Evolutionary conservation across 495 filamentous ascomycete genomes (phyloP), one percentile per base, ranked within the genome.

Genomic region (Cercophora newfieldiana): DNA sequence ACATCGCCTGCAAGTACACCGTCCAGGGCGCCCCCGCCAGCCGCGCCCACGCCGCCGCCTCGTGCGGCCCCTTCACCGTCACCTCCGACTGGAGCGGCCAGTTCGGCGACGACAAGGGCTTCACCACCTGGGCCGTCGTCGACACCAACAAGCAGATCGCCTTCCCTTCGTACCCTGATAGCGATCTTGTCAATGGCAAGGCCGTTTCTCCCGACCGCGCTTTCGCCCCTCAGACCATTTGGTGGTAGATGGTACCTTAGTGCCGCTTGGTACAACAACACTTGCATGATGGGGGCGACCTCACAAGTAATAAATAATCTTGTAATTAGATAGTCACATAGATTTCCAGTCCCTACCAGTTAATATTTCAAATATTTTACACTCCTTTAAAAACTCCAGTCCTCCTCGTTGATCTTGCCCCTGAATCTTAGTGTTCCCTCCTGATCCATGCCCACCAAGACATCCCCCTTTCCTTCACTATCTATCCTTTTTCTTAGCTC

Each of bases 21-120:
- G 80, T 85, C 54, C 74, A 69, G 16, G 78, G 72, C 55, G 51
- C 68, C 7, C 72, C 72, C 26, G 83, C 83, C 59, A 80, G 74
- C 72, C 72, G 73, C 22, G 68, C 78, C 22, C 72, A 75, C 56
- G 80, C 79, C 53, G 76, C 77, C 24, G 64, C 72, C 65, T 68
- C 25, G 33, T 86, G 83, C 72, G 84, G 82, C 30, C 71, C 68
- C 50, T 86, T 74, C 75, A 84, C 79, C 63, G 66, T 87, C 61
- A 85, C 77, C 53, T 82, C 81, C 18, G 76, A 75, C 71, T 87
- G 84, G 85, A 86, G 83, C 74, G 83, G 81, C 65, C 79, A 83
- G 66, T 87, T 86, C 61, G 84, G 83, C 65, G 61, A 66, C 7
- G 80, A 69, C 53, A 76, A 83, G 51, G 85, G 84, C 53, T 87